Conservation (phyloP, 2,329 filamentous ascomycete genomes). For the Elsinoe fawcettii region DNA sequence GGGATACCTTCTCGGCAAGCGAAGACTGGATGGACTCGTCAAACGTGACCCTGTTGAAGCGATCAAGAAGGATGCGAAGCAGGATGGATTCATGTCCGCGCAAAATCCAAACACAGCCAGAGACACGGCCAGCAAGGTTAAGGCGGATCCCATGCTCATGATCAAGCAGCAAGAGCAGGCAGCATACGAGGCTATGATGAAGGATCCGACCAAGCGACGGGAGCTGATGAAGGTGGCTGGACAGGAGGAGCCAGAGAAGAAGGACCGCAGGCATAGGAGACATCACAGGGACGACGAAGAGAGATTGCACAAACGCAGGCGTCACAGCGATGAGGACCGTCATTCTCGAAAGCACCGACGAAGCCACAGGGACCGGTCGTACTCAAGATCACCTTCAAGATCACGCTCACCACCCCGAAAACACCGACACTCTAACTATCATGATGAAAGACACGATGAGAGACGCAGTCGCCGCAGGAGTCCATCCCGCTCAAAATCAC, state of each 20-base stretch:
- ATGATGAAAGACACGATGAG: conserved; percentile 21
- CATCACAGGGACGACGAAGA: conserved; percentile 29
- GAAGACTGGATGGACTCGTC: conserved; percentile 78
- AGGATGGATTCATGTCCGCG: conserved; percentile 49
- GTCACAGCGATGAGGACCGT: conserved; percentile 29
- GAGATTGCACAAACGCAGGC: conserved; percentile 28
- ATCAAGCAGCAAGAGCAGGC: conserved; percentile 78
- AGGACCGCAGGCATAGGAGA: conserved; percentile 24
- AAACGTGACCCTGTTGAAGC: conserved; percentile 75
- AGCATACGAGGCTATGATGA: conserved; percentile 58
- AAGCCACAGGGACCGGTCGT: conserved; percentile 24
- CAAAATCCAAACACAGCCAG: conserved; percentile 65
- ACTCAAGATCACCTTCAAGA: conserved; percentile 22
- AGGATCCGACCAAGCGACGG: conserved; percentile 59
- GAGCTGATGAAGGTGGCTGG: conserved; percentile 52
- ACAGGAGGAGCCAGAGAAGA: conserved; percentile 25
- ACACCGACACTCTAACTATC: conserved; percentile 24
- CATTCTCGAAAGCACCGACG: conserved; percentile 27
- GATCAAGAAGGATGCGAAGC: conserved; percentile 57
- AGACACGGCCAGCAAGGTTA: conserved; percentile 78
- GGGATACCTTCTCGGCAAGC: conserved; percentile 84
- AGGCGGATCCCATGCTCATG: conserved; percentile 82
- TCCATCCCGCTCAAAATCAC: conserved; percentile 25
- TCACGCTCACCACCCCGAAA: conserved; percentile 22
- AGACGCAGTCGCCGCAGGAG: not conserved